A percentile compares a stretch with the other conserved stretches of the same genome.
These are phyloP conservation scores for Chlorencoelia australis DNA, from an alignment of 2,329 filamentous ascomycete genomes.

Conservation along the genomic window DNA sequence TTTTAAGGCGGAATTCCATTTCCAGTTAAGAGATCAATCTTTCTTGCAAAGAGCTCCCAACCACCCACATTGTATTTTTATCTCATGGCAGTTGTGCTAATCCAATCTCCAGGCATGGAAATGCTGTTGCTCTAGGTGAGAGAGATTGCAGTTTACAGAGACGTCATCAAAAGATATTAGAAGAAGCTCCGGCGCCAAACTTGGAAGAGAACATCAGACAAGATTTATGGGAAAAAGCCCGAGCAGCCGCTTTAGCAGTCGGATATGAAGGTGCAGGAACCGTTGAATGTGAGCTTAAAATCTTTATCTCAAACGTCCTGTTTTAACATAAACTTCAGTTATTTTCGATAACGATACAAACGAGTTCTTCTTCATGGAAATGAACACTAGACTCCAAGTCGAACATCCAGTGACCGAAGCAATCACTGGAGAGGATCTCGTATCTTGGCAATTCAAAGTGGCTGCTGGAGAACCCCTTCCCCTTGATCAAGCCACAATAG, in stretches of 20 bases:
- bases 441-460: conserved; percentile 91
- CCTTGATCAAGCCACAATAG: conserved; percentile 54
- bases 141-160: conserved; percentile 82
- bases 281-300: conserved; percentile 59
- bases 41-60: too few species aligned
- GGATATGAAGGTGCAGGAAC: conserved; percentile 86
- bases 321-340: conserved; percentile 40
- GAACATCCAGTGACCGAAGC: conserved; percentile 90
- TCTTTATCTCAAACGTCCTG: too few species aligned
- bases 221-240: conserved; percentile 56
- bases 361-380: conserved; percentile 75
- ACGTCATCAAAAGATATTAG: conserved; percentile 82
- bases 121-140: conserved; percentile 76
- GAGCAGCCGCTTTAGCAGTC: conserved; percentile 60
- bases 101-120: too few species aligned
- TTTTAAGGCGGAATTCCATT: too few species aligned
- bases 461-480: conserved; percentile 62
- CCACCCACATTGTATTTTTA: too few species aligned
- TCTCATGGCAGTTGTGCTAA: too few species aligned
- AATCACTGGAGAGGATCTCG: conserved; percentile 68
- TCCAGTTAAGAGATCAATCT: too few species aligned
- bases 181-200: conserved; percentile 74
- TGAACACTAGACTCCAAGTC: conserved; percentile 85
- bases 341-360: conserved; percentile 76
- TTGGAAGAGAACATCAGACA: conserved; percentile 46